Conservation (phyloP, 2,329 filamentous ascomycete species). For the Furcasterigmium sp. region DNA sequence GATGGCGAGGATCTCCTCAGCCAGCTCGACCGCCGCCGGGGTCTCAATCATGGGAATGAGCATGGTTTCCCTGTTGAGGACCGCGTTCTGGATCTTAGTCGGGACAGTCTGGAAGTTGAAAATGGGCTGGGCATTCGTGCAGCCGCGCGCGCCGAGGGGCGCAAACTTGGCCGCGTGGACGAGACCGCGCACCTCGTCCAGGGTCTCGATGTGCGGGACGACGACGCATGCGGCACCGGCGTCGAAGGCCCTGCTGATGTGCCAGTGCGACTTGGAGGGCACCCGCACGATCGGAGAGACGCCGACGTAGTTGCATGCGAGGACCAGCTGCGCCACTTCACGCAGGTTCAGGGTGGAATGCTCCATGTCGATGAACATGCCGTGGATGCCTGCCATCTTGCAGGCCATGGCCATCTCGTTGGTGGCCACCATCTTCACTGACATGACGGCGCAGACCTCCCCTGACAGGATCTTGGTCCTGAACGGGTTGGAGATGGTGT, state of each 20-base stretch:
- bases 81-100: constrained; percentile 24
- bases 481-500: constrained; percentile 15
- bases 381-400: constrained; percentile 33
- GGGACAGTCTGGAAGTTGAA: constrained; percentile 27
- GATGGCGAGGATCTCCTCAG: constrained; percentile 32
- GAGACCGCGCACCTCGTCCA: constrained; percentile 28
- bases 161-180: constrained; percentile 30
- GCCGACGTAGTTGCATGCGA: constrained; percentile 30
- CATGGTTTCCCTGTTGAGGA: constrained; percentile 27
- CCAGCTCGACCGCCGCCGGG: constrained; percentile 26
- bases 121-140: constrained; percentile 27
- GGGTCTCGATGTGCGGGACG: constrained; percentile 31
- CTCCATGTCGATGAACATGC: constrained; percentile 39
- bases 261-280: constrained; percentile 30
- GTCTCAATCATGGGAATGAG: constrained; percentile 39
- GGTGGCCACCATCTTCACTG: constrained; percentile 24
- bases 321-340: constrained; percentile 27
- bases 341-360: constrained; percentile 32
- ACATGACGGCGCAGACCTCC: constrained; percentile 18
- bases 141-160: constrained; percentile 27
- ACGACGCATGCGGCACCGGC: constrained; percentile 33
- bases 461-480: constrained; percentile 18
- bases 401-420: constrained; percentile 30
- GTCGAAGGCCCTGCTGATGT: constrained; percentile 31
- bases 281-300: constrained; percentile 34